A percentile compares a stretch with the other conserved stretches of the same genome.
Conservation (phyloP, 75 land plant species). For the Larix kaempferi region DNA sequence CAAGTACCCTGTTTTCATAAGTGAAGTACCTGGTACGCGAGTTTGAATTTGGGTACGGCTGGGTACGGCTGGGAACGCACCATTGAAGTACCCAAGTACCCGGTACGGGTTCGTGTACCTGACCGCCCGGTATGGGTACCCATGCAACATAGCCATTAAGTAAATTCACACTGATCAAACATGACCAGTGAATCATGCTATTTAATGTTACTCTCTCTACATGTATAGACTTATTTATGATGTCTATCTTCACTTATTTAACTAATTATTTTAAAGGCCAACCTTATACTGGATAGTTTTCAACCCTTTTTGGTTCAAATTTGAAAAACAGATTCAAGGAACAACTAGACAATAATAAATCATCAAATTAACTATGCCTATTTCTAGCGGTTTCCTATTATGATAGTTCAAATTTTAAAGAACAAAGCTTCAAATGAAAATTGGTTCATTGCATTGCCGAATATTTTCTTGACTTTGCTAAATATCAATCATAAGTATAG, state of each 20-base stretch:
- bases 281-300: not conserved
- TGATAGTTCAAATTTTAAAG: not conserved
- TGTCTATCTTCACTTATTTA: not conserved
- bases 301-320: not conserved
- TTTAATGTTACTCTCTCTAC: not conserved
- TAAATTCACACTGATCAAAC: not conserved
- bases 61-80: too few species aligned
- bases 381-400: not conserved
- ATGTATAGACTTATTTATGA: not conserved
- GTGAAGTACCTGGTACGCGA: too few species aligned
- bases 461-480: not conserved
- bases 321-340: not conserved
- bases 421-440: not conserved
- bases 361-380: not conserved
- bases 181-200: not conserved
- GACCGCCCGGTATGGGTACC: too few species aligned
- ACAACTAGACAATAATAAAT: not conserved
- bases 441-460: not conserved
- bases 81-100: too few species aligned
- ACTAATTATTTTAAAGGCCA: not conserved
- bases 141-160: too few species aligned
- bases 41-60: too few species aligned
- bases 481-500: too few species aligned
- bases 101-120: too few species aligned
- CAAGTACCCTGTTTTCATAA: too few species aligned